These are phyloP conservation scores for Galium porrigens DNA, from an alignment of 305 asterid genomes.

Conservation along the genomic window DNA sequence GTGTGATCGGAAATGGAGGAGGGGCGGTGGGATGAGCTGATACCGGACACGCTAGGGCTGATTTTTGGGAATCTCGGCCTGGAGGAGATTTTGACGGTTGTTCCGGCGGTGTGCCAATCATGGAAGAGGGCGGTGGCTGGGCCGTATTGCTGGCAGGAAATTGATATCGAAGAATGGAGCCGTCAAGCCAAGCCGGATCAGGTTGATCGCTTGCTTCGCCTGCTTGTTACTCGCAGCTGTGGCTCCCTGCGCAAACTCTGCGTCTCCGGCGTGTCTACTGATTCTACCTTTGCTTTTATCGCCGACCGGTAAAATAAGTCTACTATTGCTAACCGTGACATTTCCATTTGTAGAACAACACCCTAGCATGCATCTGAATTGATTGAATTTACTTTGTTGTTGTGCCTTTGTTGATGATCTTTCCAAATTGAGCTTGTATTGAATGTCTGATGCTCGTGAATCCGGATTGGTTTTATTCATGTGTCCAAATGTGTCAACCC, in stretches of 20 bases:
- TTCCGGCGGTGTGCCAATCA: constrained; percentile 75
- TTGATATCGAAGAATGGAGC: constrained; percentile 86
- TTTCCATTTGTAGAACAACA: not conserved
- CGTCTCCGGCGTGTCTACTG: constrained; percentile 44
- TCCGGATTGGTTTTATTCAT: not conserved
- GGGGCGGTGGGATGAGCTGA: constrained; percentile 53
- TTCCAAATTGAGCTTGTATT: not conserved
- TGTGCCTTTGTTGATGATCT: not conserved
- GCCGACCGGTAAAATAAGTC: constrained; percentile 56
- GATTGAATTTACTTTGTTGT: not conserved
- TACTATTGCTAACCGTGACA: not conserved
- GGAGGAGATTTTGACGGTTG: constrained; percentile 52
- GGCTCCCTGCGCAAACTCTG: constrained; percentile 56
- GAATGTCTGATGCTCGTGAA: not conserved
- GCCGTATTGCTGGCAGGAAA: constrained; percentile 85
- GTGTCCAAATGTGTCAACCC: not conserved
- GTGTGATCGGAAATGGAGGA: constrained; percentile 35
- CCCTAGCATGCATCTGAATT: not conserved
- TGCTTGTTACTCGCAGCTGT: constrained; percentile 49
- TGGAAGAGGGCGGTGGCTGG: constrained; percentile 60
- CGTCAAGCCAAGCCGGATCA: constrained; percentile 27
- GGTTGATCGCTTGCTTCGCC: constrained; percentile 48
- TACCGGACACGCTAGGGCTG: constrained; percentile 72
- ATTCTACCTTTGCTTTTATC: constrained; percentile 36
- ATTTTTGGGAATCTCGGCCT: constrained; percentile 62